A percentile compares a stretch with the other conserved stretches of the same genome.
These are phyloP conservation scores for Cyberlindnera mississippiensis DNA, from an alignment of 805 yeast species.

Conservation along the genomic window DNA sequence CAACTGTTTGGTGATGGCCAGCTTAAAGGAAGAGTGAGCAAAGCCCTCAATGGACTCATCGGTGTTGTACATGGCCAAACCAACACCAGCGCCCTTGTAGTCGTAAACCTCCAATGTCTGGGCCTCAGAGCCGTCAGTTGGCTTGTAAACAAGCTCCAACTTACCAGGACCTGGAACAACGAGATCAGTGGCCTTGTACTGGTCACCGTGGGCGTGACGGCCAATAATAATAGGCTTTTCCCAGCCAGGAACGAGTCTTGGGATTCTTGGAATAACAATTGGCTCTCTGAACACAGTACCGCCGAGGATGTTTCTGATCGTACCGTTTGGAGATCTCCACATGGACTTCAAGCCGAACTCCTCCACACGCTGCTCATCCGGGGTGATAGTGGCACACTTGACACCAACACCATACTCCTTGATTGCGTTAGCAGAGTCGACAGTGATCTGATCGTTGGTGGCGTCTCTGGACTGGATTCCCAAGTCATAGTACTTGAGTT, in stretches of 20 bases:
- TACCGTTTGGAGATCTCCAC: constrained; percentile 98
- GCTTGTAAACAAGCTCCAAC: constrained; percentile 72
- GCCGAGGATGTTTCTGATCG: constrained; percentile 90
- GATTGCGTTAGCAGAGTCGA: constrained; percentile 88
- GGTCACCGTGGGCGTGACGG: constrained; percentile 97
- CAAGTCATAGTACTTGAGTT: constrained; percentile 87
- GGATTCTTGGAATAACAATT: constrained; percentile 83
- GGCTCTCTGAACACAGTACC: constrained; percentile 98
- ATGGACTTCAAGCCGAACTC: constrained; percentile 89
- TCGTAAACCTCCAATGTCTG: constrained; percentile 52
- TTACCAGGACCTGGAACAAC: constrained; percentile 78
- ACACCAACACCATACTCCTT: constrained; percentile 87
- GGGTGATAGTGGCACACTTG: constrained; percentile 97
- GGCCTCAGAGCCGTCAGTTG: constrained; percentile 55
- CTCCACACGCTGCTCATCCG: constrained; percentile 91
- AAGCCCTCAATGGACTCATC: constrained; percentile 86
- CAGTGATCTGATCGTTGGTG: constrained; percentile 87
- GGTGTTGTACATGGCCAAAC: constrained; percentile 92
- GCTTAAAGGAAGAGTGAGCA: constrained; percentile 88
- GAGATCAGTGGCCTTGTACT: constrained; percentile 88
- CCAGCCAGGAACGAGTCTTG: constrained; percentile 89
- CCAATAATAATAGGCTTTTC: constrained; percentile 94
- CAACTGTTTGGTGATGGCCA: constrained; percentile 74
- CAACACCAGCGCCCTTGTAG: constrained; percentile 68
- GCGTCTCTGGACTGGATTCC: constrained; percentile 82